Percentiles rank a stretch among this genome's conserved stretches.
phyloP scores from a whole-genome alignment of 768 basidiomycete genomes.

The Auricularia sp. region DNA sequence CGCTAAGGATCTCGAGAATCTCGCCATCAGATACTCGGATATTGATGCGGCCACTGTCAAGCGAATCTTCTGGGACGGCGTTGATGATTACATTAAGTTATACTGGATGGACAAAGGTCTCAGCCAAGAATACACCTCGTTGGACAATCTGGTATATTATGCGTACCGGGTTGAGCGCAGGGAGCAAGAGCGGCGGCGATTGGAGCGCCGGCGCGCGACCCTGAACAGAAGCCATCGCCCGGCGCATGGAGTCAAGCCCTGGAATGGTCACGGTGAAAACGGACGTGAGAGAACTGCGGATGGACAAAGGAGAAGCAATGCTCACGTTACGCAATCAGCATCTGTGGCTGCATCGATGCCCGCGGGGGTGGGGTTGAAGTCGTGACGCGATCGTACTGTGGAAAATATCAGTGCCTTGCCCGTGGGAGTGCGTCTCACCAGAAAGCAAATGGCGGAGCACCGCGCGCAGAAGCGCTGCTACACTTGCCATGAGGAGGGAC shows the following conservation, averaged over 20 bases:
- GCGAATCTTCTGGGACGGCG: conserved; percentile 27
- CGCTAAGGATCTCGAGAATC: conserved; percentile 25
- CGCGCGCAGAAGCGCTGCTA: not conserved
- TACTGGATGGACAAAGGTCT: conserved; percentile 23
- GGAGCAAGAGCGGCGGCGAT: not conserved
- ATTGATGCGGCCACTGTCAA: conserved; percentile 20
- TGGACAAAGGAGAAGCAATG: not conserved
- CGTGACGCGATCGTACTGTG: not conserved
- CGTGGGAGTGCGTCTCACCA: not conserved
- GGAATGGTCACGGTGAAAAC: not conserved
- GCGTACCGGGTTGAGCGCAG: not conserved
- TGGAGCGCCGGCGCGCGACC: conserved; percentile 18
- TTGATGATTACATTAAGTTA: conserved; percentile 17
- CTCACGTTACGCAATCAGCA: not conserved
- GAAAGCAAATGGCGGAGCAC: not conserved
- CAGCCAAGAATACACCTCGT: conserved; percentile 17
- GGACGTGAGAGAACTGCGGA: not conserved
- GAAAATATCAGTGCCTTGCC: not conserved
- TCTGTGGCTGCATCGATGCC: not conserved
- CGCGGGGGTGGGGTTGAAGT: not conserved
- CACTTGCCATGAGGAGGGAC: not conserved
- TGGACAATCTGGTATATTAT: conserved; percentile 17
- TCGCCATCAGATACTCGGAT: conserved; percentile 25
- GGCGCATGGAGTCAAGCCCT: not conserved
- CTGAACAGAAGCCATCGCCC: not conserved